phyloP scores from a whole-genome alignment of 2,329 filamentous ascomycete species.

The Scortechinia acanthostroma region DNA sequence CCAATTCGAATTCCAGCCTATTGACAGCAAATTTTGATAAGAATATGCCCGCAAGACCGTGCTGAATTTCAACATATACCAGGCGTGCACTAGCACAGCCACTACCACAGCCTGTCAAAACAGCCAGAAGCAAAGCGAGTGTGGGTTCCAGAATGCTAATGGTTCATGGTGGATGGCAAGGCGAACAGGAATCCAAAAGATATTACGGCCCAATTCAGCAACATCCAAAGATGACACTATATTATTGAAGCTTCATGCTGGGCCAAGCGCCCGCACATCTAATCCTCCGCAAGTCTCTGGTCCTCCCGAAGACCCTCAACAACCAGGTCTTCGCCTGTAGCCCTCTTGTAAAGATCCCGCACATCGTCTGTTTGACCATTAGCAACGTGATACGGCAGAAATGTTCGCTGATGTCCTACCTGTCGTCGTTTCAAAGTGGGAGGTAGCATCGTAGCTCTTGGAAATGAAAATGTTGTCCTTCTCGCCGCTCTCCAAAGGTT shows the following conservation, averaged over 20 bases:
- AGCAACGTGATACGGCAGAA: background rate
- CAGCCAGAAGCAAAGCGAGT: too few relatives aligned
- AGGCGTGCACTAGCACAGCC: too few relatives aligned
- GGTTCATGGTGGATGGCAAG: too few relatives aligned
- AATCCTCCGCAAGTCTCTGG: conserved; percentile 66
- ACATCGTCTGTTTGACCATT: conserved; percentile 64
- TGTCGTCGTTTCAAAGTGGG: conserved; percentile 86
- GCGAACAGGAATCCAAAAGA: too few relatives aligned
- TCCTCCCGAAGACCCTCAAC: conserved; percentile 82
- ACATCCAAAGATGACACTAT: background rate
- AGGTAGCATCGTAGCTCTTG: conserved; percentile 96
- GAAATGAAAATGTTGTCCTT: conserved; percentile 94
- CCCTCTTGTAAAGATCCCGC: conserved; percentile 82
- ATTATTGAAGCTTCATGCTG: background rate
- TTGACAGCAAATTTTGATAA: too few relatives aligned
- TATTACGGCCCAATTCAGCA: too few relatives aligned
- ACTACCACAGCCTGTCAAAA: too few relatives aligned
- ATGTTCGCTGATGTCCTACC: background rate
- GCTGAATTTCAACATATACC: too few relatives aligned
- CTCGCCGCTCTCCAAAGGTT: conserved; percentile 74
- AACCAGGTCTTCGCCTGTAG: conserved; percentile 75
- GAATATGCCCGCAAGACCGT: too few relatives aligned
- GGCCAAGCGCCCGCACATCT: too few relatives aligned
- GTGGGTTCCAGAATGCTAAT: too few relatives aligned
- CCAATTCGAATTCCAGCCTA: too few relatives aligned